Evolutionary conservation across 768 basidiomycete species (phyloP).

Genomic region (Lentinula sp.): DNA sequence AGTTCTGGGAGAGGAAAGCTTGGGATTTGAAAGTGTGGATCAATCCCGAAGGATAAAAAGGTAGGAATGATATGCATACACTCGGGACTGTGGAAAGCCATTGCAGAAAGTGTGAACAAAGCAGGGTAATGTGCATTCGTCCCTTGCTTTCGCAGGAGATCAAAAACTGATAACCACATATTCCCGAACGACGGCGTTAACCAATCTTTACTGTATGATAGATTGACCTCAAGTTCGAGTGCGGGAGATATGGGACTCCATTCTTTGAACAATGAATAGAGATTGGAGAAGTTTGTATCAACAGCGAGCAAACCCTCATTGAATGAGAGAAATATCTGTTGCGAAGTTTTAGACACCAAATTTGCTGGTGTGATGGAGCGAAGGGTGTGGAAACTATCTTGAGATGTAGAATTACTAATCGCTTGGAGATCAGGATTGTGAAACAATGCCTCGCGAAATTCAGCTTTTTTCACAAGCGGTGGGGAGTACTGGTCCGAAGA

Average conservation of each 20-base stretch:
- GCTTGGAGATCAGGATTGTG: constrained; percentile 1
- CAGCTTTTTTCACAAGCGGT: constrained; percentile 14
- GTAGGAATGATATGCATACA: constrained; percentile 15
- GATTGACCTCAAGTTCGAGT: neutral
- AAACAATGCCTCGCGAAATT: constrained; percentile 10
- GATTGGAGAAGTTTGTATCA: neutral
- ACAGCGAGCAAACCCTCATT: neutral
- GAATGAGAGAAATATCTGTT: neutral
- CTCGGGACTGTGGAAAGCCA: constrained; percentile 19
- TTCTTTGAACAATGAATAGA: neutral
- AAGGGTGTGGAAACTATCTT: neutral
- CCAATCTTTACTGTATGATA: constrained; percentile 23
- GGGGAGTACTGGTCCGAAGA: neutral
- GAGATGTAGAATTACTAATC: neutral
- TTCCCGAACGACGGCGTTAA: constrained; percentile 13
- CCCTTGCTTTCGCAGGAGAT: constrained; percentile 12
- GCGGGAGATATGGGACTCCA: neutral
- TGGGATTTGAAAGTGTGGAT: constrained; percentile 11
- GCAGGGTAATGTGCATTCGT: neutral
- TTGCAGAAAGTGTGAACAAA: constrained; percentile 24
- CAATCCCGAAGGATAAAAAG: constrained; percentile 20
- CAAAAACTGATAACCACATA: constrained; percentile 22
- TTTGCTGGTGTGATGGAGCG: neutral
- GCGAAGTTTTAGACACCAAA: neutral
- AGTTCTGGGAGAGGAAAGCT: constrained; percentile 12